Evolutionary conservation across 1,284 basidiomycete genomes (phyloP), one percentile per base, ranked within the genome.

Genomic region (Fomes fomentarius): DNA sequence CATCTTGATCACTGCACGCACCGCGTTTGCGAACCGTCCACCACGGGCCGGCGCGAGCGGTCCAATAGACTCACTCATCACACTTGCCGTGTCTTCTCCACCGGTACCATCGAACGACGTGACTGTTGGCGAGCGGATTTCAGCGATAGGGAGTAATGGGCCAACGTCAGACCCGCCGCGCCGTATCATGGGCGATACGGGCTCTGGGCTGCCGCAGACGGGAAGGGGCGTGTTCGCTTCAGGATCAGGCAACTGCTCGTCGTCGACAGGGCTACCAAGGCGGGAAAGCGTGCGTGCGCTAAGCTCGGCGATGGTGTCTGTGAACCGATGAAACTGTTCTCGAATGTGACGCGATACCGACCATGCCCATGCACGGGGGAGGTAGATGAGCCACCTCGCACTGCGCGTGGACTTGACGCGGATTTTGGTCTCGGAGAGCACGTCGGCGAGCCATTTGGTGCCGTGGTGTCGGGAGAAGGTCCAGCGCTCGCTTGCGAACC

Each of bases 401-500:
- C 69, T 71, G 40, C 76, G 74, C 14, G 79, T 67, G 28, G 76
- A 71, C 58, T 63, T 63, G 28, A 70, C 47, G 38, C 56, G 54
- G 11, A 70, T 63, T 47, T 61, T 65, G 7, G 69, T 67, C 56
- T 70, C 68, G 7, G 69, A 70, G 31, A 91, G 73, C 11, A 84
- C 81, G 61, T 91, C 89, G 55, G 80, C 81, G 12, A 91, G 81
- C 88, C 88, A 91, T 67, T 89, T 87, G 56, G 81, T 78, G 19
- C 89, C 89, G 44, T 82, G 79, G 64, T 91, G 85, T 5, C 81
- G 79, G 26, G 78, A 74, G 66, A 86, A 91, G 49, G 84, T 80
- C 80, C 82, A 88, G 21, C 87, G 81, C 68, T 91, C 89, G 6
- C 83, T 87, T 6, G 82, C 82, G 66, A 92, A 90, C 89, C 89